Conservation (phyloP, 2,329 filamentous ascomycete species). For the Pestalotiopsis sp. region DNA sequence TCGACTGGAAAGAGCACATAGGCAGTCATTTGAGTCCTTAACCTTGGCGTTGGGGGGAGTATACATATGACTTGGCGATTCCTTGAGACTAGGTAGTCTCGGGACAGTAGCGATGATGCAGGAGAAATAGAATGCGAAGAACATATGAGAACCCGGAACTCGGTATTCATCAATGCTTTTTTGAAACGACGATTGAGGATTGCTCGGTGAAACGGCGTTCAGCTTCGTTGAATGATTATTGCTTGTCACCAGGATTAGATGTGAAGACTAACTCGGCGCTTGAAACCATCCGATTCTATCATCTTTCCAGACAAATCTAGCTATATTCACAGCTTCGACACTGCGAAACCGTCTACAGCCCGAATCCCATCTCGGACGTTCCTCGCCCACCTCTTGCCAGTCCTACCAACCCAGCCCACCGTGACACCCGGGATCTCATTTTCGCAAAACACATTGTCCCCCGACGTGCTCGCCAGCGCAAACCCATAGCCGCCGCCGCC, state of each 20-base stretch:
- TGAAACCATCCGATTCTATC: neutral
- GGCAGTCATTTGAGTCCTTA: neutral
- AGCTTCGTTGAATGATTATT: no score
- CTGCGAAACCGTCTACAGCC: neutral
- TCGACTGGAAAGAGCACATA: constrained; percentile 12
- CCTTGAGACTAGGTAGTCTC: no score
- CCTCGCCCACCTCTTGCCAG: neutral
- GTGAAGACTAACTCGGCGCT: no score
- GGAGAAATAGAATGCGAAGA: no score
- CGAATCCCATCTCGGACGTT: neutral
- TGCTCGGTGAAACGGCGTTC: no score
- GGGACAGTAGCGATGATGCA: no score
- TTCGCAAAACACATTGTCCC: constrained; percentile 1
- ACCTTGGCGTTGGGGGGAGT: no score
- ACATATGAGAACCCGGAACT: no score
- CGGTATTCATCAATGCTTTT: no score
- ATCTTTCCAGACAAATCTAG: neutral
- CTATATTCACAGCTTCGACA: neutral
- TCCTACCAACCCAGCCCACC: neutral
- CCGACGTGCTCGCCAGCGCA: constrained; percentile 3
- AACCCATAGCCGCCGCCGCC: constrained; percentile 16
- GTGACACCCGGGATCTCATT: constrained; percentile 8
- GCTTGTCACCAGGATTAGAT: no score
- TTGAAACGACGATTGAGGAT: no score
- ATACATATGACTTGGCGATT: no score